Evolutionary conservation across 495 filamentous ascomycete genomes (phyloP), one percentile per base, ranked within the genome.

Genomic region (Hypoxylon perforatum): DNA sequence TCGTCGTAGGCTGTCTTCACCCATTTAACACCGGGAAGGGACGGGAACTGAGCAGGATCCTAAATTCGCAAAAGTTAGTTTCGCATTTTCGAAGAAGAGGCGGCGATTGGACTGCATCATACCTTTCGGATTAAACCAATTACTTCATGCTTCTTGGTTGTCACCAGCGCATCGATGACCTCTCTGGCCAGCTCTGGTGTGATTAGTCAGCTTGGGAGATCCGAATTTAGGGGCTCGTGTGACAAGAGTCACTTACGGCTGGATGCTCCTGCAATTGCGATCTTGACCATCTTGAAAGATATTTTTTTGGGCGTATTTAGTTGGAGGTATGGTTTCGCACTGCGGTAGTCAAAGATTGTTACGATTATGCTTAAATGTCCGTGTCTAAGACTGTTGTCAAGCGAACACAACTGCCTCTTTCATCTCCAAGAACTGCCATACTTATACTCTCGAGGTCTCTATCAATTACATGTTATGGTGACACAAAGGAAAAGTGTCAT

Each of bases 221-320:
- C 44, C 28, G 1, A 11, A 17, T 44, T 22, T 28, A 55, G 47
- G 36, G 28, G 51, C 25, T 9, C 41, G 33, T 19, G 11, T 35
- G n/a, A 50, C 38, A 47, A 18, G 28, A 46, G 39, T 17, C 15
- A 75, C 78, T 4, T 73, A 84, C 84, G 52, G 12, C 85, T 77
- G 9, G 81, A 76, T 60, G 78, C 83, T 19, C 81, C 82, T 7
- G 80, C 84, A 36, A 86, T 65, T 11, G 80, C 83, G 53, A 87
- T 79, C 28, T 83, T 84, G 57, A 85, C 83, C 85, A 86, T 86
- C 22, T 65, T 65, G 28, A n/a, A n/a, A n/a, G n/a, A n/a, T n/a
- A n/a, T n/a, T n/a, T n/a, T n/a, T n/a, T n/a, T n/a, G n/a, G n/a
- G n/a, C n/a, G n/a, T n/a, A n/a, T n/a, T n/a, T n/a, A n/a, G n/a